Conservation (phyloP, 306 rosid species). For the Echinosophora koreensis region DNA sequence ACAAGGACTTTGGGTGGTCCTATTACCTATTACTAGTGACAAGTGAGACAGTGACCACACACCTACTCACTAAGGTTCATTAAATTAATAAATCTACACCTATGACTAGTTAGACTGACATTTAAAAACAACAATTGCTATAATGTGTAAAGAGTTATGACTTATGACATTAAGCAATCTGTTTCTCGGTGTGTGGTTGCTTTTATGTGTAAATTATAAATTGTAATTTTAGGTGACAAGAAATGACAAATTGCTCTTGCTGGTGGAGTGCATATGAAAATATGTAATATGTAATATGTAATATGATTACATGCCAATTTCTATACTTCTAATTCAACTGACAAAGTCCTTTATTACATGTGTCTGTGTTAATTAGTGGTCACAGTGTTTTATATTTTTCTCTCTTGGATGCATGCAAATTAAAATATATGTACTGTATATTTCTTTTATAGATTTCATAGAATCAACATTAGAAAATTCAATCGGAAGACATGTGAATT, state of each 20-base stretch:
- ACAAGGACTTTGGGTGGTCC: background rate
- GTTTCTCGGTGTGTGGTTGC: background rate
- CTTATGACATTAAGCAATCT: background rate
- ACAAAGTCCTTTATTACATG: too few relatives aligned
- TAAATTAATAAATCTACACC: background rate
- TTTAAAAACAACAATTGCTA: background rate
- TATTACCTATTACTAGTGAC: too few relatives aligned
- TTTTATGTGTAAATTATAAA: background rate
- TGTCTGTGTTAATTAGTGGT: too few relatives aligned
- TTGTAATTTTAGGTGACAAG: background rate
- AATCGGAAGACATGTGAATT: too few relatives aligned
- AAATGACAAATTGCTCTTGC: background rate
- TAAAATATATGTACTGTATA: too few relatives aligned
- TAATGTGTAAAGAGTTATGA: background rate
- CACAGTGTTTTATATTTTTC: too few relatives aligned
- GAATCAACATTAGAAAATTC: too few relatives aligned
- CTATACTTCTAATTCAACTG: too few relatives aligned
- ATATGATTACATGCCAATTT: too few relatives aligned
- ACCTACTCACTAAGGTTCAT: background rate
- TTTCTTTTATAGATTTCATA: background rate
- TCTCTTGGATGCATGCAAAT: too few relatives aligned
- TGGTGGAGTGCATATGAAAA: background rate
- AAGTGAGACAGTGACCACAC: too few relatives aligned
- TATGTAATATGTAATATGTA: too few relatives aligned
- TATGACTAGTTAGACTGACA: background rate